Percentiles rank a stretch among this genome's conserved stretches.
Conservation (phyloP, 495 filamentous ascomycete genomes). For the Xylaria acuta region DNA sequence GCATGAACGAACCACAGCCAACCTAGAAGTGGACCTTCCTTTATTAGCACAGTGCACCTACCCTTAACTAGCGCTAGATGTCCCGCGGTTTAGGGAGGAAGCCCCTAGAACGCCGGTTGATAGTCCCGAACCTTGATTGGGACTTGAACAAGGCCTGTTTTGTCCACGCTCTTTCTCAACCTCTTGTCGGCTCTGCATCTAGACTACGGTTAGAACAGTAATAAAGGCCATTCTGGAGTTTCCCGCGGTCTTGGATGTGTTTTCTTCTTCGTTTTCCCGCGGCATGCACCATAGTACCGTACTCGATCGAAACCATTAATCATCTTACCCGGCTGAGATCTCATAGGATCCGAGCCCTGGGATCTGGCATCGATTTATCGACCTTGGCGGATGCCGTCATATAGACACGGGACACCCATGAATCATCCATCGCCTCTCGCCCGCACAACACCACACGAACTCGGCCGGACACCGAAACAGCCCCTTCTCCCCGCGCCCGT, state of each 20-base stretch:
- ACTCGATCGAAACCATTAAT: not conserved
- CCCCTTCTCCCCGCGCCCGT: not conserved
- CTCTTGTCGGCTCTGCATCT: not conserved
- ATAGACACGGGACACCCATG: conserved; percentile 17
- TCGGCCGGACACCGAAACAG: not conserved
- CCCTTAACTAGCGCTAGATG: not conserved
- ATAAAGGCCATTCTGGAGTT: not conserved
- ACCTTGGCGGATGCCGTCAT: conserved; percentile 22
- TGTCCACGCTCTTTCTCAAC: not conserved
- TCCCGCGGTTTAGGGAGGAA: not conserved
- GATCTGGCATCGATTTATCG: conserved; percentile 13
- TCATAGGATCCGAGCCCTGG: not conserved
- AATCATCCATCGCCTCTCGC: not conserved
- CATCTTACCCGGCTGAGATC: not conserved
- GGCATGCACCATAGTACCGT: not conserved
- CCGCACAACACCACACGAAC: not conserved
- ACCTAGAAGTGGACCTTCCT: not conserved
- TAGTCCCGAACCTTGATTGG: not conserved
- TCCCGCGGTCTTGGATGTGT: not conserved
- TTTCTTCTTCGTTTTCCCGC: not conserved
- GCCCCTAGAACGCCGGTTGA: not conserved
- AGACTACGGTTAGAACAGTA: conserved; percentile 5
- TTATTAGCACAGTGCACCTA: not conserved
- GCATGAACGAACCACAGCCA: not conserved
- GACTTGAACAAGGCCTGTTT: not conserved